phyloP scores from a whole-genome alignment of 140 eudicot species.

The Stevia rebaudiana region DNA sequence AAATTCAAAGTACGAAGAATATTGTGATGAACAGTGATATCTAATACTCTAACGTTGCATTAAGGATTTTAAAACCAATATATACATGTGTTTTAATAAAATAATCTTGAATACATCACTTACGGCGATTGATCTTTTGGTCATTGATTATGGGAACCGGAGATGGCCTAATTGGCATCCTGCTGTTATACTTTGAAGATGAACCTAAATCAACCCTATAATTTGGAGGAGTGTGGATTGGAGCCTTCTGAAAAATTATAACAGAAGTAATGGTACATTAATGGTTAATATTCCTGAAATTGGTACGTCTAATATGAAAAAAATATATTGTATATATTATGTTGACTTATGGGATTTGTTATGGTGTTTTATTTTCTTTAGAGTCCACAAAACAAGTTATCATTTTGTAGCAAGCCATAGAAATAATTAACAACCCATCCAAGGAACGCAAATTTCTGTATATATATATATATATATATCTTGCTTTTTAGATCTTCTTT shows the following conservation, averaged over 20 bases:
- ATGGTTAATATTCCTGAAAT: too few species aligned
- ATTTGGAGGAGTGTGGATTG: conserved; percentile 38
- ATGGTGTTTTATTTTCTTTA: neutral
- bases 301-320: neutral
- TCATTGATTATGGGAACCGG: conserved; percentile 29
- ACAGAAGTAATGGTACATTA: neutral
- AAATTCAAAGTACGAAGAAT: neutral
- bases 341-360: neutral
- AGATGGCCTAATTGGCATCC: conserved; percentile 38
- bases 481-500: too few species aligned
- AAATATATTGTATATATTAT: neutral
- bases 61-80: neutral
- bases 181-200: conserved; percentile 50
- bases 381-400: neutral
- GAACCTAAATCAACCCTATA: conserved; percentile 52
- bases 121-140: conserved; percentile 58
- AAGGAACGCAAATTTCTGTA: too few species aligned
- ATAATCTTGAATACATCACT: conserved; percentile 11
- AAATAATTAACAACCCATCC: too few species aligned
- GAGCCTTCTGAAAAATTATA: conserved; percentile 34
- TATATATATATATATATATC: too few species aligned
- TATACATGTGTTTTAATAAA: neutral
- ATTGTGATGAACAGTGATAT: neutral
- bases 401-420: neutral
- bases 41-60: neutral